A percentile compares a stretch with the other conserved stretches of the same genome.
Evolutionary conservation across 306 rosid genomes (phyloP).

Genomic region (Cotoneaster glaucophyllus): DNA sequence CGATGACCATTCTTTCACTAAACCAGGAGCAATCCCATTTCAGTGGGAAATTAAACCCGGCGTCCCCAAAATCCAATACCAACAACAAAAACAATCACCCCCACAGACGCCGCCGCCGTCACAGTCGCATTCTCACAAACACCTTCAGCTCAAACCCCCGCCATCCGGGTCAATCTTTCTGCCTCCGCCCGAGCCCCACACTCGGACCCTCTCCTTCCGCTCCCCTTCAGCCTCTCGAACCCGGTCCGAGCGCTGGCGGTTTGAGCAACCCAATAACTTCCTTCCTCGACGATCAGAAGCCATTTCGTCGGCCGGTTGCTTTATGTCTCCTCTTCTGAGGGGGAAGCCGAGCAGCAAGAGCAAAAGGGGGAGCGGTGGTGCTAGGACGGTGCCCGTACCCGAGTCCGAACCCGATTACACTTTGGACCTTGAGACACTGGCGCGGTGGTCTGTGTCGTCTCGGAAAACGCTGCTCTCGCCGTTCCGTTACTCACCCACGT

Average conservation of each 20-base stretch:
- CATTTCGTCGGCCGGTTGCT: constrained; percentile 55
- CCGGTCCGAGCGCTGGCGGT: constrained; percentile 61
- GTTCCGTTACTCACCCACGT: constrained; percentile 35
- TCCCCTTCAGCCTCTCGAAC: constrained; percentile 25
- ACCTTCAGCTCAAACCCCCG: constrained; percentile 34
- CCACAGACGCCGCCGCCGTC: background rate
- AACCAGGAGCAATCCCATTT: constrained; percentile 78
- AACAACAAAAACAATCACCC: background rate
- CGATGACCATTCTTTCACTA: constrained; percentile 31
- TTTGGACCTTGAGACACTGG: constrained; percentile 43
- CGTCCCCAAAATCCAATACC: constrained; percentile 44
- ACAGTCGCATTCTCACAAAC: background rate
- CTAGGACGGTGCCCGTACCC: background rate
- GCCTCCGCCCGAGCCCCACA: constrained; percentile 30
- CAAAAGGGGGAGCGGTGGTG: constrained; percentile 9
- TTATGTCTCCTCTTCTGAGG: constrained; percentile 55
- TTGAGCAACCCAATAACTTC: constrained; percentile 20
- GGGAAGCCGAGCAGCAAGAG: constrained; percentile 9
- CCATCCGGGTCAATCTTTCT: constrained; percentile 17
- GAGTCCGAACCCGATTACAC: constrained; percentile 22
- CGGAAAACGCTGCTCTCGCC: constrained; percentile 46
- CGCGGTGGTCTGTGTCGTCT: constrained; percentile 64
- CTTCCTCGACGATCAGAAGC: constrained; percentile 31
- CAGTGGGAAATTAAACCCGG: constrained; percentile 96
- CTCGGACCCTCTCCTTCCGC: constrained; percentile 33